Percentiles rank a stretch among this genome's conserved stretches.
Evolutionary conservation across 2,329 filamentous ascomycete species (phyloP).

Genomic region (Emericellopsis cladophorae): DNA sequence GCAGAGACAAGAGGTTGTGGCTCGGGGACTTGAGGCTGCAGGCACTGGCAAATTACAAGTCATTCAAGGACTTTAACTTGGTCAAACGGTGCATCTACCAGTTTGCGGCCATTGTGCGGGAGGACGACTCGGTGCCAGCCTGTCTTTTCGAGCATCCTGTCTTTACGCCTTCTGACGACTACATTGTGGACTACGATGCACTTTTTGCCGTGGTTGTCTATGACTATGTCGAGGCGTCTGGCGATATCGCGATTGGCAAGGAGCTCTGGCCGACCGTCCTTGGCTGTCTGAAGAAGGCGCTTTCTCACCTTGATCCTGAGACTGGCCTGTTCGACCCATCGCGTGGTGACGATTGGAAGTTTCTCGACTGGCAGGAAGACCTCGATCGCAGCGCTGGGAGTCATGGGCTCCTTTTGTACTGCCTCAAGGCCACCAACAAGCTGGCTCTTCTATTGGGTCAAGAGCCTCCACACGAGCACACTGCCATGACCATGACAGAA

Average conservation of each 20-base stretch:
- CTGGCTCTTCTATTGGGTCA: constrained; percentile 12
- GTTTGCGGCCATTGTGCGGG: constrained; percentile 17
- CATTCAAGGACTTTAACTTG: constrained; percentile 17
- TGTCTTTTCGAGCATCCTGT: constrained; percentile 19
- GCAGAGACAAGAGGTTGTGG: constrained; percentile 22
- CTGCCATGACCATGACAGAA: constrained; percentile 9
- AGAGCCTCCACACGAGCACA: constrained; percentile 8
- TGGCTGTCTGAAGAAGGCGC: constrained; percentile 12
- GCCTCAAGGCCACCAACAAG: constrained; percentile 13
- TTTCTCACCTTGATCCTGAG: constrained; percentile 11
- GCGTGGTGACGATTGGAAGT: constrained; percentile 13
- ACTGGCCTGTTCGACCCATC: constrained; percentile 8
- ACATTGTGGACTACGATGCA: constrained; percentile 22
- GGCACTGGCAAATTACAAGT: constrained; percentile 21
- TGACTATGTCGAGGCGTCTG: constrained; percentile 17
- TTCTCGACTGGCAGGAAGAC: constrained; percentile 15
- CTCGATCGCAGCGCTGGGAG: constrained; percentile 15
- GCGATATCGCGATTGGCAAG: constrained; percentile 13
- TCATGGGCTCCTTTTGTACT: constrained; percentile 15
- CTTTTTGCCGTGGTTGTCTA: constrained; percentile 17
- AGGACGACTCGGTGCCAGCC: constrained; percentile 18
- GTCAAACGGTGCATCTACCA: constrained; percentile 21
- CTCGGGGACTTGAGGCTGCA: constrained; percentile 21
- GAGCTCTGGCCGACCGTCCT: constrained; percentile 17
- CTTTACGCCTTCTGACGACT: constrained; percentile 15